Conservation (phyloP, 177 flowering plant genomes). For the Vitis hybrid region DNA sequence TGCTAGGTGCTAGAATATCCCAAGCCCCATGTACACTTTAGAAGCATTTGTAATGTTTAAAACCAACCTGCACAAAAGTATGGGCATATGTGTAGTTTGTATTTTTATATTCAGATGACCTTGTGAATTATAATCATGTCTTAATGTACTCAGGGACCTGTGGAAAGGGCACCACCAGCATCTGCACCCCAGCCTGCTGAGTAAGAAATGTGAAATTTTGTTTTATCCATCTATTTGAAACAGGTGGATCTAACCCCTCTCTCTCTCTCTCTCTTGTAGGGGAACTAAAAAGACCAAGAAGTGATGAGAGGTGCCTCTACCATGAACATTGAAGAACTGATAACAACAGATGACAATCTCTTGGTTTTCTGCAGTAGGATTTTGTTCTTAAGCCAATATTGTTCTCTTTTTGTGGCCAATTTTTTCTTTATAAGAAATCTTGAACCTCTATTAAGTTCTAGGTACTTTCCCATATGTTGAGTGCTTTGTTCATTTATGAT, state of each 20-base stretch:
- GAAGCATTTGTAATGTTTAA: too few species aligned
- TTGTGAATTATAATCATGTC: neutral
- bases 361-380: constrained; percentile 1
- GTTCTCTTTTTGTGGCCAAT: neutral
- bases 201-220: constrained; percentile 12
- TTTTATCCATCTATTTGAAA: neutral
- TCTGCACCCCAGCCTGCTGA: constrained; percentile 28
- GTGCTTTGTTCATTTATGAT: too few species aligned
- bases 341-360: neutral
- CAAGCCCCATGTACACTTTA: too few species aligned
- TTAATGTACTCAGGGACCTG: constrained; percentile 25
- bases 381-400: neutral
- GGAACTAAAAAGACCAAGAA: constrained; percentile 35
- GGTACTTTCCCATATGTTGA: too few species aligned
- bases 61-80: too few species aligned
- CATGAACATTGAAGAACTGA: constrained; percentile 4
- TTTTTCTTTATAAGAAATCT: neutral
- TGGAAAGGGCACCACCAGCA: constrained; percentile 22
- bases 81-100: too few species aligned
- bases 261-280: constrained; percentile 10
- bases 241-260: too few species aligned
- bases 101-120: too few species aligned
- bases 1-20: too few species aligned
- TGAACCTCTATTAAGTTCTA: too few species aligned
- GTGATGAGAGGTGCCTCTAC: constrained; percentile 9